Conservation (phyloP, 2,329 filamentous ascomycete genomes). For the Epichloe sibirici region DNA sequence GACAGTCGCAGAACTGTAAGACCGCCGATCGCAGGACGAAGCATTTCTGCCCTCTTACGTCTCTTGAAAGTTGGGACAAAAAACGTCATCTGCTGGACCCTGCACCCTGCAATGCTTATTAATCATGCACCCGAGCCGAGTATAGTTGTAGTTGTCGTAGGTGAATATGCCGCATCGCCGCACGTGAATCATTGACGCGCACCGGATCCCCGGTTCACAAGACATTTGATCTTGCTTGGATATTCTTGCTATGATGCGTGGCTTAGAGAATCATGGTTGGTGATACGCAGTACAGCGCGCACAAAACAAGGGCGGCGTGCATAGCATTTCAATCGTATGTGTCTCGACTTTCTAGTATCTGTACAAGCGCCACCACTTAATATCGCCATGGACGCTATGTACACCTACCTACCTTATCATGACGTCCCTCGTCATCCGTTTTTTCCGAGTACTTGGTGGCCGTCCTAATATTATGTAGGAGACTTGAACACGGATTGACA, state of each 20-base stretch:
- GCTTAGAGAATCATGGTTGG: background rate
- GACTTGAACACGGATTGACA: too few relatives aligned
- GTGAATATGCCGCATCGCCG: background rate
- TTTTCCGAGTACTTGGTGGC: too few relatives aligned
- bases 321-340: background rate
- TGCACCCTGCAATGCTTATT: background rate
- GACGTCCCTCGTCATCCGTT: too few relatives aligned
- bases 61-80: background rate
- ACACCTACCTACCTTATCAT: too few relatives aligned
- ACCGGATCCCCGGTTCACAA: background rate
- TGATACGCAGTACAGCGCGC: background rate
- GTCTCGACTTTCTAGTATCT: background rate
- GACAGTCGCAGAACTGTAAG: background rate
- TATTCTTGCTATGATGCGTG: background rate
- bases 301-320: background rate
- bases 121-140: background rate
- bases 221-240: background rate
- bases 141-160: too few relatives aligned
- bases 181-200: background rate
- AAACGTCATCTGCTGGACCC: constrained; percentile 1
- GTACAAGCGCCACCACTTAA: too few relatives aligned
- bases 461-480: too few relatives aligned
- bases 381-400: too few relatives aligned
- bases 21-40: background rate
- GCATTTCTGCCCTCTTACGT: background rate